Evolutionary conservation across 768 basidiomycete genomes (phyloP), one percentile per base, ranked within the genome.

Genomic region (Hericium alpestre): DNA sequence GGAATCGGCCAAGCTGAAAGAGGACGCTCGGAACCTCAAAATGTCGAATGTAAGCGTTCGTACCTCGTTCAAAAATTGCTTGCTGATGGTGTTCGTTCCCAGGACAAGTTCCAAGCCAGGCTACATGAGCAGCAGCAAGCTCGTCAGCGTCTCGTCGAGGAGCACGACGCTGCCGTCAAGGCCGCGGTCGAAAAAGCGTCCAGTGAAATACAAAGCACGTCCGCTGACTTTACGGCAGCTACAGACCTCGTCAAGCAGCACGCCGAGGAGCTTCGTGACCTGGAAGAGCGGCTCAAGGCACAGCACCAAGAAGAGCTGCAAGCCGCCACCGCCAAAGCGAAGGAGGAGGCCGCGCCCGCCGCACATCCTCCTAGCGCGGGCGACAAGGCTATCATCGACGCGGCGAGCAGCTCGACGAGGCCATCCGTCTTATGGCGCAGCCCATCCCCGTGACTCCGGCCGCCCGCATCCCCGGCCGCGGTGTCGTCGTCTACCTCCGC

Each of bases 401-500:
- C 73, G 11, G 80, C 79, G 4, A 69, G 71, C 96, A 99, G 70
- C 79, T 99, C 4, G 94, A 98, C 71, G 95, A 97, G 68, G 93
- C 96, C n/a, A 84, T 98, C 59, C 81, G 91, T 11, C 84, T 85
- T 64, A 92, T 97, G 64, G 84, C 87, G 13, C 78, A 82, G 67
- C 82, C 90, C 48, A 78, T 87, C 64, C 73, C 76, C 9, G 62
- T 73, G 11, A 56, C 71, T 11, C 63, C 71, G 54, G 61, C 69
- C 40, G 63, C 67, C 16, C 70, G 69, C 2, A 81, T 92, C 27
- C 88, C 89, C 0, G 92, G 92, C 6, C 84, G 94, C 7, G 96
- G 96, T 16, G 93, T 87, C 3, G 86, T 98, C 60, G 78, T 98
- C 55, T 99, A 99, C 71, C 79, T 99, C 58, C 86, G 95, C 13